Conservation (phyloP, 768 basidiomycete species). For the Lactarius sp. region DNA sequence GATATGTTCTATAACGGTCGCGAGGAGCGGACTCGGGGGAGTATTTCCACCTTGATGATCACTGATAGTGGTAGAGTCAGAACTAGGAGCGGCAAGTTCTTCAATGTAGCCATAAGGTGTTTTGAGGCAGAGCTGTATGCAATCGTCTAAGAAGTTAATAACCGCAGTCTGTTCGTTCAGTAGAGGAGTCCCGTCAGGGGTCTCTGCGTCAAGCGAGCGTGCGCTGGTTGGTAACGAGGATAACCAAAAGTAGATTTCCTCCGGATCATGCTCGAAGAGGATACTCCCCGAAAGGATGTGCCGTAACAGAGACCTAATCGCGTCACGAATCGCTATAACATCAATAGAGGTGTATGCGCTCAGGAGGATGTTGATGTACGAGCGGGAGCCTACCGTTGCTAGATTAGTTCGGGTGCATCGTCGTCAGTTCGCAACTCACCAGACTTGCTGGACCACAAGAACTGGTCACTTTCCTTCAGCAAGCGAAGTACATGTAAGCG, state of each 20-base stretch:
- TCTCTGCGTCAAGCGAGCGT: conserved; percentile 35
- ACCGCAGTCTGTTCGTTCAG: conserved; percentile 54
- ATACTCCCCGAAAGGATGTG: conserved; percentile 67
- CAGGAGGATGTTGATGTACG: conserved; percentile 70
- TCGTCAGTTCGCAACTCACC: not conserved
- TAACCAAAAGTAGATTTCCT: conserved; percentile 75
- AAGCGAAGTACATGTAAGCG: conserved; percentile 76
- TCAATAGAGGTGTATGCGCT: conserved; percentile 50
- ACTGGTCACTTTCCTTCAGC: conserved; percentile 73
- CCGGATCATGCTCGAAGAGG: conserved; percentile 71
- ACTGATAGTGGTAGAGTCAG: conserved; percentile 13
- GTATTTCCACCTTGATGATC: conserved; percentile 29
- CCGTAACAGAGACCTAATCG: conserved; percentile 49
- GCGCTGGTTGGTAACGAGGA: conserved; percentile 49
- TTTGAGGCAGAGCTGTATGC: conserved; percentile 73
- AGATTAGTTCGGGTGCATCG: not conserved
- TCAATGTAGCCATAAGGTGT: conserved; percentile 87
- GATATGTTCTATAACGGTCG: conserved; percentile 77
- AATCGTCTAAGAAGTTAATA: conserved; percentile 77
- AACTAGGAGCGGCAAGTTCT: conserved; percentile 42
- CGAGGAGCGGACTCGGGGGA: conserved; percentile 67
- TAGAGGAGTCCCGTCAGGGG: conserved; percentile 50
- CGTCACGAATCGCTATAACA: conserved; percentile 48
- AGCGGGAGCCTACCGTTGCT: conserved; percentile 35
- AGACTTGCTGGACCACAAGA: conserved; percentile 69